A percentile compares a stretch with the other conserved stretches of the same genome.
Evolutionary conservation across 768 basidiomycete genomes (phyloP).

Genomic region (Mycena epipterygia): DNA sequence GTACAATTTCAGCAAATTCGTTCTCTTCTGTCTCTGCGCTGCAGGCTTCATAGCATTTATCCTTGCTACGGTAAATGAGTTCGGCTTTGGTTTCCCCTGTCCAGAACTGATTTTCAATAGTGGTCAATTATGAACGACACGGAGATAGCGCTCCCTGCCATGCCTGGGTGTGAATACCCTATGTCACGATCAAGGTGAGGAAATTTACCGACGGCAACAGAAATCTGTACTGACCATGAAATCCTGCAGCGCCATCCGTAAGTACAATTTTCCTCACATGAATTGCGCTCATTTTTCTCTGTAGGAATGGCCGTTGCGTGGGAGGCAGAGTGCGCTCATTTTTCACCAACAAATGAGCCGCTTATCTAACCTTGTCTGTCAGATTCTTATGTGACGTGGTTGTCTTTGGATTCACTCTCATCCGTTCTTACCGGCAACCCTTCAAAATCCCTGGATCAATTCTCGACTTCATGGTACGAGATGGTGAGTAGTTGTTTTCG

Average conservation of each 20-base stretch:
- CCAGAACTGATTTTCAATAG: too few relatives aligned
- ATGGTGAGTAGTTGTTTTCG: neutral
- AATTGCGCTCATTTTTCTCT: too few relatives aligned
- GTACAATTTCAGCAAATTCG: conserved; percentile 2
- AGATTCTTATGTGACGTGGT: conserved; percentile 7
- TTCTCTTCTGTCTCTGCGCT: neutral
- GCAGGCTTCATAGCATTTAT: neutral
- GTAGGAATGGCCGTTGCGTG: conserved; percentile 17
- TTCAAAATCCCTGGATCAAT: too few relatives aligned
- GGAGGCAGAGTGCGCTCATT: conserved; percentile 3
- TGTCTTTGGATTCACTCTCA: neutral
- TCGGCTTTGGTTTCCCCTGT: too few relatives aligned
- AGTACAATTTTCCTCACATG: too few relatives aligned
- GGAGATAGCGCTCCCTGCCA: too few relatives aligned
- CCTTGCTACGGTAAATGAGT: conserved; percentile 9
- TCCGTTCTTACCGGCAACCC: neutral
- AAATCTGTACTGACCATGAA: too few relatives aligned
- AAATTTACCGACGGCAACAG: too few relatives aligned
- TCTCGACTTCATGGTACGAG: conserved; percentile 2
- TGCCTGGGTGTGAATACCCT: too few relatives aligned
- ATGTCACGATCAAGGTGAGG: too few relatives aligned
- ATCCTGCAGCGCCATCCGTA: neutral
- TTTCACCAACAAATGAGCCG: too few relatives aligned
- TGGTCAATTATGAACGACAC: neutral
- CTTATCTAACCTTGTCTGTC: too few relatives aligned